Conservation (phyloP, 1,284 basidiomycete genomes). For the Tremellales sp. region DNA sequence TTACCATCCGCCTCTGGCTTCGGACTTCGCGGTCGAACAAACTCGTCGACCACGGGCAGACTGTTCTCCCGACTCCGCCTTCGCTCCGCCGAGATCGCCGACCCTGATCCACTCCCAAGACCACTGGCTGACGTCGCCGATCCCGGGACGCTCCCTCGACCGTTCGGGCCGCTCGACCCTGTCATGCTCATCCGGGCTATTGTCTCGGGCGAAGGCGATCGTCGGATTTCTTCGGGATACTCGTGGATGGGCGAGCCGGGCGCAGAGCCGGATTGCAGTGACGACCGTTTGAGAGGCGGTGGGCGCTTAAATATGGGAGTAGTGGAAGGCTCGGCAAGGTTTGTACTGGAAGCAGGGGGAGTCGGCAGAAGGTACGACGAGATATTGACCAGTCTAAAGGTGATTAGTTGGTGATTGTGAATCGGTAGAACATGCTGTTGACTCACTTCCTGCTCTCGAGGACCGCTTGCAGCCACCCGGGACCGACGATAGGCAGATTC, state of each 20-base stretch:
- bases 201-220: slow-evolving; percentile 45
- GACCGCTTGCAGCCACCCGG: slow-evolving; percentile 84
- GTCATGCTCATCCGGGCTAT: slow-evolving; percentile 46
- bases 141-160: slow-evolving; percentile 8
- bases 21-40: slow-evolving; percentile 37
- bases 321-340: slow-evolving; percentile 47
- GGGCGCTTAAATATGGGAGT: slow-evolving; percentile 52
- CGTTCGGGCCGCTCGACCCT: slow-evolving; percentile 15
- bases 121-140: neutral
- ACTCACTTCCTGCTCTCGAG: slow-evolving; percentile 71
- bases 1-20: slow-evolving; percentile 47
- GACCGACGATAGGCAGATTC: slow-evolving; percentile 85
- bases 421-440: neutral
- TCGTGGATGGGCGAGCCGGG: slow-evolving; percentile 25
- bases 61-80: slow-evolving; percentile 19
- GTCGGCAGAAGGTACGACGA: slow-evolving; percentile 74
- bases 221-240: slow-evolving; percentile 25
- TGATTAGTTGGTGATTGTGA: slow-evolving; percentile 8
- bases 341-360: slow-evolving; percentile 50
- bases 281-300: slow-evolving; percentile 33
- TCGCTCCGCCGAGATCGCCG: slow-evolving; percentile 11
- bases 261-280: slow-evolving; percentile 19
- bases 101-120: neutral
- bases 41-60: slow-evolving; percentile 15
- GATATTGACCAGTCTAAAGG: slow-evolving; percentile 87